These are phyloP conservation scores for Leccinum pachyderme DNA, from an alignment of 1,284 basidiomycete species.

Conservation along the genomic window DNA sequence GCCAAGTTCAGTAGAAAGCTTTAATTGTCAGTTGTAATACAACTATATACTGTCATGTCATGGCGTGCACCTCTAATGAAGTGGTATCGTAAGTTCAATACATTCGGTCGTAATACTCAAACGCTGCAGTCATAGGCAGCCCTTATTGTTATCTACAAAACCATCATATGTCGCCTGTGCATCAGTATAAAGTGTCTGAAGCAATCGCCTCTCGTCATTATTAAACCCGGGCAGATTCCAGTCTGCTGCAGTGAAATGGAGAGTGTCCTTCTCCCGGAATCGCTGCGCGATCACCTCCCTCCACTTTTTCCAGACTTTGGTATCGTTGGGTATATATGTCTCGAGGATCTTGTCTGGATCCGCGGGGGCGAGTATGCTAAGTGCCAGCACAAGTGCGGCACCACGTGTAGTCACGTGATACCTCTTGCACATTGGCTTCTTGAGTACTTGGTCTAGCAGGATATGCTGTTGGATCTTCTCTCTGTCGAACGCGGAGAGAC, in stretches of 20 bases:
- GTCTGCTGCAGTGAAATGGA: constrained; percentile 16
- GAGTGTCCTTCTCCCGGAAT: constrained; percentile 1
- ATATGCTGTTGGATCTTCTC: constrained; percentile 25
- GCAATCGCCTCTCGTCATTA: constrained; percentile 8
- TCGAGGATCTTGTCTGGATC: constrained; percentile 24
- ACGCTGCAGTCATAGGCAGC: neutral
- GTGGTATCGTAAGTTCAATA: neutral
- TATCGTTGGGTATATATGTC: constrained; percentile 24
- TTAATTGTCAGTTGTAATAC: neutral
- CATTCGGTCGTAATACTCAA: neutral
- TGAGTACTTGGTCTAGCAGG: constrained; percentile 17
- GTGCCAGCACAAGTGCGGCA: constrained; percentile 23
- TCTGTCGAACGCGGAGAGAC: constrained; percentile 27
- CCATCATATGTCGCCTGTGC: constrained; percentile 17
- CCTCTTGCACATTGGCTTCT: constrained; percentile 12
- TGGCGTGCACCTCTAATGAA: neutral
- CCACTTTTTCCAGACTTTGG: constrained; percentile 26
- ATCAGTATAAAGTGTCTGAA: constrained; percentile 21
- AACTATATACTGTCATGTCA: neutral
- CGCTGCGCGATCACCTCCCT: constrained; percentile 14
- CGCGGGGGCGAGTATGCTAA: constrained; percentile 21
- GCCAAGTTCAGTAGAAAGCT: neutral
- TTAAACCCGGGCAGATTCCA: constrained; percentile 11
- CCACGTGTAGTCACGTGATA: constrained; percentile 24
- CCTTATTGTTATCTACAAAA: neutral